Percentiles rank a stretch among this genome's conserved stretches.
Conservation (phyloP, 2,329 filamentous ascomycete species). For the Paraphaeosphaeria minitans region DNA sequence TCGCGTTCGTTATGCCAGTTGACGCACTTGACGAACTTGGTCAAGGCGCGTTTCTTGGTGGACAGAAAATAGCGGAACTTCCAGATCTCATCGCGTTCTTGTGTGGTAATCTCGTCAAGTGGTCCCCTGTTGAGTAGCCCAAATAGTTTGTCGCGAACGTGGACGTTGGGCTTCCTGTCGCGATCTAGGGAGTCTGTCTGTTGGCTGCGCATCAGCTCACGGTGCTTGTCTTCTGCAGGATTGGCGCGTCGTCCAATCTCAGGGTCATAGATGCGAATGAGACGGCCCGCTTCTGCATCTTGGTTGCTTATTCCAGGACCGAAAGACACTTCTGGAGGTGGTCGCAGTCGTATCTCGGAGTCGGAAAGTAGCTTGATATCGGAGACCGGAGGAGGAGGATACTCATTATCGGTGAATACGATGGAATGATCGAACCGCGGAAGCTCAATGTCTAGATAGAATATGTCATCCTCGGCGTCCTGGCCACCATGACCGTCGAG, state of each 20-base stretch:
- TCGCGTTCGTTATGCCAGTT: conserved; percentile 89
- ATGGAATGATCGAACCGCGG: conserved; percentile 95
- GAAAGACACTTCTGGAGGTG: conserved; percentile 85
- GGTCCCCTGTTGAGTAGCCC: conserved; percentile 90
- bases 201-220: conserved; percentile 87
- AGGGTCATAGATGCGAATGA: conserved; percentile 90
- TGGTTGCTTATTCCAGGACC: conserved; percentile 80
- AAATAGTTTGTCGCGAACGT: conserved; percentile 92
- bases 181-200: conserved; percentile 93
- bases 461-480: conserved; percentile 64
- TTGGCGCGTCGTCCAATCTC: conserved; percentile 90
- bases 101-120: conserved; percentile 82
- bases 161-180: conserved; percentile 93
- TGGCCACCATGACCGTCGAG: conserved; percentile 31
- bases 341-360: conserved; percentile 73
- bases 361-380: conserved; percentile 67
- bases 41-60: conserved; percentile 82
- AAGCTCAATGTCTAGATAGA: conserved; percentile 87
- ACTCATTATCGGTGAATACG: conserved; percentile 93
- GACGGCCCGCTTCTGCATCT: conserved; percentile 59
- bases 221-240: conserved; percentile 92
- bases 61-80: conserved; percentile 95
- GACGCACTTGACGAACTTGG: conserved; percentile 97
- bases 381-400: conserved; percentile 82
- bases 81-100: conserved; percentile 97